Percentiles rank a stretch among this genome's conserved stretches.
Evolutionary conservation across 805 yeast genomes (phyloP).

Genomic region (Kluyveromyces siamensis): DNA sequence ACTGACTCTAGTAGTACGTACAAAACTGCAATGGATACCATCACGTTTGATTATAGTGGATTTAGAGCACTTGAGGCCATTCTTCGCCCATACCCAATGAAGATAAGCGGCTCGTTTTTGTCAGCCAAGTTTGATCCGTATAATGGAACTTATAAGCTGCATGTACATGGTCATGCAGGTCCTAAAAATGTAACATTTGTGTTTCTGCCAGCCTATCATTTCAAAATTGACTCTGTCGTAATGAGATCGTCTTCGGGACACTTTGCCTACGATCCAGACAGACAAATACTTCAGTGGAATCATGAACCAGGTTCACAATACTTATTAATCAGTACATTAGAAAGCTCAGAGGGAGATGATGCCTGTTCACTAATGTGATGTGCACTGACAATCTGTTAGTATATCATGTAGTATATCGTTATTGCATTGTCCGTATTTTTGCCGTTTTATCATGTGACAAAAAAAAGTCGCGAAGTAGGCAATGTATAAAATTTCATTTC

Average conservation of each 20-base stretch:
- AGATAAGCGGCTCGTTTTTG: slow-evolving; percentile 49
- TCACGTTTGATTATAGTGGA: slow-evolving; percentile 34
- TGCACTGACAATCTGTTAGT: neutral
- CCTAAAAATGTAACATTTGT: slow-evolving; percentile 44
- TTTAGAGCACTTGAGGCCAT: slow-evolving; percentile 68
- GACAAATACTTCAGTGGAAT: slow-evolving; percentile 62
- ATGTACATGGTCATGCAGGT: slow-evolving; percentile 28
- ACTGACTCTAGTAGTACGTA: neutral
- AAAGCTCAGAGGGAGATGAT: slow-evolving; percentile 1
- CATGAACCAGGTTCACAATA: slow-evolving; percentile 40
- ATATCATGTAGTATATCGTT: neutral
- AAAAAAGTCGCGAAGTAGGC: neutral
- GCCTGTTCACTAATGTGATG: slow-evolving; percentile 4
- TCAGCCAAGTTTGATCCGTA: slow-evolving; percentile 52
- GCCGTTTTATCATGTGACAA: neutral
- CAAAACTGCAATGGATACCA: neutral
- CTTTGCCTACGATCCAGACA: slow-evolving; percentile 40
- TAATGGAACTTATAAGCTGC: slow-evolving; percentile 38
- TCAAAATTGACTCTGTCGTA: slow-evolving; percentile 38
- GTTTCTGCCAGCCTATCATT: slow-evolving; percentile 68
- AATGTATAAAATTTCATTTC: neutral
- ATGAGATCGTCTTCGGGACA: slow-evolving; percentile 49
- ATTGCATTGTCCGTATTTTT: neutral
- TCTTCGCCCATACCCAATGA: slow-evolving; percentile 66
- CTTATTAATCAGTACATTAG: slow-evolving; percentile 17